These are phyloP conservation scores for Phytophthora citricola DNA, from an alignment of 352 stramenopile genomes.

Conservation along the genomic window DNA sequence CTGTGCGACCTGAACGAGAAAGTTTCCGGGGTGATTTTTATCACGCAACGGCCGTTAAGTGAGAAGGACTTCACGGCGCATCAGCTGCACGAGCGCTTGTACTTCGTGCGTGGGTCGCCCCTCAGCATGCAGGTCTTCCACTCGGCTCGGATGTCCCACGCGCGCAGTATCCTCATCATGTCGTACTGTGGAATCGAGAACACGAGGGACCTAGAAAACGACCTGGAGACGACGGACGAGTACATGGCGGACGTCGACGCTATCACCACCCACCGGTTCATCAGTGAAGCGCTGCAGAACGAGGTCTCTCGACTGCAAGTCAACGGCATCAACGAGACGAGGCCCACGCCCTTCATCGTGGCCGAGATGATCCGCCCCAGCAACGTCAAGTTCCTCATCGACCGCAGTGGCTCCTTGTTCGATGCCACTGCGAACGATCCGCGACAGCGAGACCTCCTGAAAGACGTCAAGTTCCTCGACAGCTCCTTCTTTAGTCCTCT, in stretches of 20 bases:
- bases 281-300: slow-evolving; percentile 74
- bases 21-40: slow-evolving; percentile 53
- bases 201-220: slow-evolving; percentile 33
- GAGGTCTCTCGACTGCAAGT: slow-evolving; percentile 25
- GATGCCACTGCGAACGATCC: slow-evolving; percentile 49
- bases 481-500: slow-evolving; percentile 61
- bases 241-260: slow-evolving; percentile 82
- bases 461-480: slow-evolving; percentile 66
- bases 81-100: slow-evolving; percentile 55
- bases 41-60: slow-evolving; percentile 54
- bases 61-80: slow-evolving; percentile 59
- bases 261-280: slow-evolving; percentile 80
- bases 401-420: slow-evolving; percentile 54
- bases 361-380: slow-evolving; percentile 77
- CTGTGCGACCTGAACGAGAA: slow-evolving; percentile 57
- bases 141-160: slow-evolving; percentile 58
- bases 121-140: slow-evolving; percentile 69
- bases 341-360: slow-evolving; percentile 57
- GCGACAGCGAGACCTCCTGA: slow-evolving; percentile 51
- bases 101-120: slow-evolving; percentile 74
- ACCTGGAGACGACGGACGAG: slow-evolving; percentile 58
- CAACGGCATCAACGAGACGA: slow-evolving; percentile 22
- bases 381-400: slow-evolving; percentile 77
- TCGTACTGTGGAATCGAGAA: slow-evolving; percentile 62
- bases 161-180: slow-evolving; percentile 77